Base-by-base conservation (phyloP, 805 yeast species). In the Cyberlindnera galapagoensis region DNA sequence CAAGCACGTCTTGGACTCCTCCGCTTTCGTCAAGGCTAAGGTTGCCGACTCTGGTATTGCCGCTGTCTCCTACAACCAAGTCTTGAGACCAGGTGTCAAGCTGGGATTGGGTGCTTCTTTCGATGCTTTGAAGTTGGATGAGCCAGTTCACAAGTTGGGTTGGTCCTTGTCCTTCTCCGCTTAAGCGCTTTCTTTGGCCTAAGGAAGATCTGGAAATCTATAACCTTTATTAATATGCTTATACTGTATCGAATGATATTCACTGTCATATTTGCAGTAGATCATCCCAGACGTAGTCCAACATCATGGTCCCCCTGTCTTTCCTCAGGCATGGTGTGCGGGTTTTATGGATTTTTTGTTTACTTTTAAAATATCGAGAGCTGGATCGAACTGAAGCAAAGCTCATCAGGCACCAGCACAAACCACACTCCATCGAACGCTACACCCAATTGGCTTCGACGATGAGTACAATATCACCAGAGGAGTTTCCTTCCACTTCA, bases 121-220 rank as follows among this genome's bases (percentile, higher is more conserved):
- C 67, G 95, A 92, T 66, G 94, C 97, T 55, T 76, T 88, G 66
- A 83, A 90, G 66, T 75, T 90, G 59, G 79, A 84, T 60, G 97
- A 88, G 74, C 85, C 96, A 46, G 95, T 92, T 57, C 98, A 92
- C 80, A 88, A 92, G 78, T 74, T 92, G 57, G 98, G 98, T 67
- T 74, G 86, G 70, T 85, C 95, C 36, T 74, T 92, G 63, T 75
- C 95, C 46, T 90, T 90, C 73, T 68, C 94, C 52, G 94, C 95
- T 63, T 90, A 80, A 63, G 30, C 24, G 19, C 8, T n/a, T n/a
- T n/a, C n/a, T n/a, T n/a, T n/a, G n/a, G n/a, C n/a, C n/a, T n/a
- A n/a, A n/a, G n/a, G n/a, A n/a, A n/a, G n/a, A n/a, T n/a, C n/a
- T n/a, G n/a, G n/a, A n/a, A n/a, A n/a, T n/a, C n/a, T n/a, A n/a